phyloP scores from a whole-genome alignment of 768 basidiomycete genomes.

The Suillus variegatus region DNA sequence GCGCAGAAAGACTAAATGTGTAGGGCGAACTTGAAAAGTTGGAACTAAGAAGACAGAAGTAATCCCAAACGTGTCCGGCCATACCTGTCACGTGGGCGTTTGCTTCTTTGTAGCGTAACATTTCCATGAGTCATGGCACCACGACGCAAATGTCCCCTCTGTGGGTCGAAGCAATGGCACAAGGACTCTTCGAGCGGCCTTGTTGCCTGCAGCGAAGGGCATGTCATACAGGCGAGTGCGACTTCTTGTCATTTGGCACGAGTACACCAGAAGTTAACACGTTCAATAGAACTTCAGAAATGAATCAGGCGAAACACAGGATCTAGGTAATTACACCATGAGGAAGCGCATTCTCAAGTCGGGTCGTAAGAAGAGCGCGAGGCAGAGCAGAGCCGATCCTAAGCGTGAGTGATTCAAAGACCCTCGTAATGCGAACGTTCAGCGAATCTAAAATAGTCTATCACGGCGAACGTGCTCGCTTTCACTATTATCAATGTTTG shows the following conservation, averaged over 20 bases:
- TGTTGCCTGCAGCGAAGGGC: constrained; percentile 88
- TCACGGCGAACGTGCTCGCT: constrained; percentile 76
- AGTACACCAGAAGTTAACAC: neutral
- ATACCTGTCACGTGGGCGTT: neutral
- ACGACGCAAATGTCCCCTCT: constrained; percentile 69
- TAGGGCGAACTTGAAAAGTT: neutral
- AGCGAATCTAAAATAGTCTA: constrained; percentile 58
- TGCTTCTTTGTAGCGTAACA: neutral
- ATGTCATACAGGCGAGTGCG: constrained; percentile 74
- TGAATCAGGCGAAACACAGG: constrained; percentile 73
- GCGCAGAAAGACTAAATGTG: neutral
- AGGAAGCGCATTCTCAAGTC: constrained; percentile 68
- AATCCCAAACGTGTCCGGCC: no score
- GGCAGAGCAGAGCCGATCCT: constrained; percentile 54
- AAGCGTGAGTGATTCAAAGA: constrained; percentile 46
- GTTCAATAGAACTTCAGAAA: constrained; percentile 71
- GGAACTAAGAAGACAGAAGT: neutral
- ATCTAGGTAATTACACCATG: constrained; percentile 60
- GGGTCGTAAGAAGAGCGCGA: constrained; percentile 51
- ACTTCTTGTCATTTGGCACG: constrained; percentile 3
- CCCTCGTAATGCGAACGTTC: constrained; percentile 2
- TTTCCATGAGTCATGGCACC: constrained; percentile 48
- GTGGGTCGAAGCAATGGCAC: constrained; percentile 86
- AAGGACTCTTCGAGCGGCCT: constrained; percentile 82
- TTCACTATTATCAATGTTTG: constrained; percentile 80